Percentiles rank a stretch among this genome's conserved stretches.
Evolutionary conservation across 495 filamentous ascomycete genomes (phyloP).

Genomic region (Parathielavia hyrcaniae): DNA sequence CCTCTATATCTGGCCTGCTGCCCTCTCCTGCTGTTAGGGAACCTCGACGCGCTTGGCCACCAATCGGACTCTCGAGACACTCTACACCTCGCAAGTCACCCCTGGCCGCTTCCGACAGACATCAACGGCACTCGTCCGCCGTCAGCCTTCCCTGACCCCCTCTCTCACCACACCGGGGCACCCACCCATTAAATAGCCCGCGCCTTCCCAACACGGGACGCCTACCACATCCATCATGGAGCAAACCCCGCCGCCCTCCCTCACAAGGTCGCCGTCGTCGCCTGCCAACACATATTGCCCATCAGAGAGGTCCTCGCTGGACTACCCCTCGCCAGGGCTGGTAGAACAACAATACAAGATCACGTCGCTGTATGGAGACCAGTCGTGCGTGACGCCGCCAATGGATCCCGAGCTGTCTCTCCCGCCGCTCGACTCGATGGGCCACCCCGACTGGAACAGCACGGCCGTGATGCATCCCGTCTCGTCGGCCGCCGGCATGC

Average conservation of each 20-base stretch:
- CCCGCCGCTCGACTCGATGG: conserved; percentile 41
- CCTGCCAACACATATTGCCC: conserved; percentile 44
- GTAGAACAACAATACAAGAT: conserved; percentile 45
- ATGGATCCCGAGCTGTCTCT: conserved; percentile 41
- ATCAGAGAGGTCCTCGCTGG: conserved; percentile 42
- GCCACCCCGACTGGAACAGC: conserved; percentile 40
- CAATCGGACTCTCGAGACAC: conserved; percentile 32
- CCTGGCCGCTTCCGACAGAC: conserved; percentile 22
- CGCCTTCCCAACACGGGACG: conserved; percentile 1
- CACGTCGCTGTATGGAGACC: conserved; percentile 41
- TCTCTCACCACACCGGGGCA: conserved; percentile 22
- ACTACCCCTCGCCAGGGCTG: conserved; percentile 42
- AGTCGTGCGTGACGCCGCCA: conserved; percentile 34
- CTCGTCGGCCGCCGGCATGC: conserved; percentile 38
- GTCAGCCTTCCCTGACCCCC: conserved; percentile 20
- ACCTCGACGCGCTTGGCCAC: conserved; percentile 22
- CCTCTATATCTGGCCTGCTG: conserved; percentile 29
- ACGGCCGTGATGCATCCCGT: conserved; percentile 34
- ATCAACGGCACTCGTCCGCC: conserved; percentile 15
- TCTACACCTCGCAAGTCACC: conserved; percentile 20
- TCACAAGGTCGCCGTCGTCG: conserved; percentile 44
- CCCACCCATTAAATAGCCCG: conserved; percentile 22
- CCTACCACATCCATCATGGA: conserved; percentile 36
- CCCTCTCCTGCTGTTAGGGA: conserved; percentile 20
- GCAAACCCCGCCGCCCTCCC: conserved; percentile 45